These are phyloP conservation scores for Tulasnella sp. DNA, from an alignment of 768 basidiomycete genomes.

Conservation along the genomic window DNA sequence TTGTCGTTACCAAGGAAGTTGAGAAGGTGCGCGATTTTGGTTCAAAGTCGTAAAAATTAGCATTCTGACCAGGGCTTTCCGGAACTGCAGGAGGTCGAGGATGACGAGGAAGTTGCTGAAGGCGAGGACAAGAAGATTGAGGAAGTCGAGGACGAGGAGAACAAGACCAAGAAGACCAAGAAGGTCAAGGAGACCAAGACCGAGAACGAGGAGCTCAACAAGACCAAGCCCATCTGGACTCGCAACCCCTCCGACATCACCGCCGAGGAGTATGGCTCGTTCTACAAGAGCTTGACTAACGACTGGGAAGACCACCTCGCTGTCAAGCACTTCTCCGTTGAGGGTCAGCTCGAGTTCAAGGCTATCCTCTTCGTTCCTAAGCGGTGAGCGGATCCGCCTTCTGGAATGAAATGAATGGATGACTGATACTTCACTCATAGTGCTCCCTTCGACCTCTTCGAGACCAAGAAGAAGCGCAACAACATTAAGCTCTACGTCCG, in stretches of 20 bases:
- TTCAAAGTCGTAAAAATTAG: slow-evolving; percentile 15
- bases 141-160: slow-evolving; percentile 63
- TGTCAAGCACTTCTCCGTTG: slow-evolving; percentile 99
- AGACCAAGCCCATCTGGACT: slow-evolving; percentile 99
- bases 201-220: slow-evolving; percentile 97
- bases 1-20: slow-evolving; percentile 97
- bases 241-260: slow-evolving; percentile 94
- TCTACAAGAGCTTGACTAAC: slow-evolving; percentile 99
- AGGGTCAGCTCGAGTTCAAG: slow-evolving; percentile 99
- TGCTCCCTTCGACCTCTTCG: slow-evolving; percentile 98
- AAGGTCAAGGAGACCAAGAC: slow-evolving; percentile 84
- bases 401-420: slow-evolving; percentile 12
- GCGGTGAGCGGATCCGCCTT: slow-evolving; percentile 42
- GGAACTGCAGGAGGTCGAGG: slow-evolving; percentile 65
- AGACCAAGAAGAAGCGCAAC: slow-evolving; percentile 99
- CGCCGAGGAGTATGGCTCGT: slow-evolving; percentile 81
- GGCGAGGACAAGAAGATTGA: slow-evolving; percentile 71
- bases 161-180: slow-evolving; percentile 82
- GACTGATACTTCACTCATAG: slow-evolving; percentile 28
- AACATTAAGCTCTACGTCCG: slow-evolving; percentile 99
- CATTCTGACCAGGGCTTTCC: slow-evolving; percentile 6
- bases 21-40: slow-evolving; percentile 64
- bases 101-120: slow-evolving; percentile 67
- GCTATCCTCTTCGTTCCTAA: slow-evolving; percentile 97
- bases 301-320: slow-evolving; percentile 99